These are phyloP conservation scores for Yamagishiella unicocca DNA, from an alignment of 139 green algal genomes.

Conservation along the genomic window DNA sequence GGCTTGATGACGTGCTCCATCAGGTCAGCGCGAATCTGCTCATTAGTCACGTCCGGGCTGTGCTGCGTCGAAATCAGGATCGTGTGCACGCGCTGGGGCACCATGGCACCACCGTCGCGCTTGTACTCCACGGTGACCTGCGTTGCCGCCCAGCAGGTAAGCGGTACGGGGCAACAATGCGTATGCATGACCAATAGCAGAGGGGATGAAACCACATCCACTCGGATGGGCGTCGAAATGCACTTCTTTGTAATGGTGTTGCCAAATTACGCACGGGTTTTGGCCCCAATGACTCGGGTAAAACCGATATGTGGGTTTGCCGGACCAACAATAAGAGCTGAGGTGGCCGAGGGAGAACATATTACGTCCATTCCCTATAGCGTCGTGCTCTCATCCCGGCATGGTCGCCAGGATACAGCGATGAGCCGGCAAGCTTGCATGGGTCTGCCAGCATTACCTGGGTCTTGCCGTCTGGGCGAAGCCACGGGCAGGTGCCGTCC, in stretches of 20 bases:
- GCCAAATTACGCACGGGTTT: too few species aligned
- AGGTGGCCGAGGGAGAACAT: background rate
- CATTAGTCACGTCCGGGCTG: constrained; percentile 92
- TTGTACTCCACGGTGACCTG: constrained; percentile 99
- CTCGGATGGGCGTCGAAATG: too few species aligned
- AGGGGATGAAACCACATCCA: too few species aligned
- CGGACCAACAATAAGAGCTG: too few species aligned
- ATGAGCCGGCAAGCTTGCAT: background rate
- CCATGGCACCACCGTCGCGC: constrained; percentile 94
- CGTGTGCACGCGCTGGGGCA: constrained; percentile 97
- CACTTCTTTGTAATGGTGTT: too few species aligned
- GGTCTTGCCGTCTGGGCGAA: constrained; percentile 99
- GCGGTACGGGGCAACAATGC: too few species aligned
- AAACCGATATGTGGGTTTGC: too few species aligned
- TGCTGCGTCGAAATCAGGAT: constrained; percentile 99
- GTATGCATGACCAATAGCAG: too few species aligned
- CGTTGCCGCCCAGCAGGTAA: too few species aligned
- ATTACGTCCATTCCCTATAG: background rate
- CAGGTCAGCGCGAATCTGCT: constrained; percentile 94
- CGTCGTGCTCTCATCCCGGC: too few species aligned
- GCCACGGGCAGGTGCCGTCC: constrained; percentile 92
- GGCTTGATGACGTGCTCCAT: constrained; percentile 99
- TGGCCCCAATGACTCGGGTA: too few species aligned
- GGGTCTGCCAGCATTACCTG: constrained; percentile 79
- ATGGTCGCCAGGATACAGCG: too few species aligned